A percentile compares a stretch with the other conserved stretches of the same genome.
These are phyloP conservation scores for Hermanozyma aechmeae DNA, from an alignment of 805 yeast genomes.

Conservation along the genomic window DNA sequence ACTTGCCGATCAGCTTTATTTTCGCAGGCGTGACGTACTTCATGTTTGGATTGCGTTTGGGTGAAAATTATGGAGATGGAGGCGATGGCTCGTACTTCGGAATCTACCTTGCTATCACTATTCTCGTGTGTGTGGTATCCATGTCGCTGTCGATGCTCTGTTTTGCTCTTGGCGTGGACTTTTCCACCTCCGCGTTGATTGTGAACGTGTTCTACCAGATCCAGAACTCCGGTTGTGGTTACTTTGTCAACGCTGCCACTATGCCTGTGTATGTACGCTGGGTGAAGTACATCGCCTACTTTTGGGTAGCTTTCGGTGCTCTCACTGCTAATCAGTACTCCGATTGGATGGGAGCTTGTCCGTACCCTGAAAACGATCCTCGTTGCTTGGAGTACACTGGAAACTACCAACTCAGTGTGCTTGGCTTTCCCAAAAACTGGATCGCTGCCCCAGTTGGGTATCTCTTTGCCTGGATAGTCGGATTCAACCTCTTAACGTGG, in stretches of 20 bases:
- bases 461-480: conserved; percentile 48
- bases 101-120: conserved; percentile 47
- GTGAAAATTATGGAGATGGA: conserved; percentile 3
- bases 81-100: conserved; percentile 34
- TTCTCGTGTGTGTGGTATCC: conserved; percentile 49
- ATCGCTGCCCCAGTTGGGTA: conserved; percentile 53
- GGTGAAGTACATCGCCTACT: conserved; percentile 67
- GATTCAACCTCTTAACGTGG: conserved; percentile 41
- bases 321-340: conserved; percentile 57
- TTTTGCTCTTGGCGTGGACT: conserved; percentile 52
- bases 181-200: conserved; percentile 51
- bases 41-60: conserved; percentile 60
- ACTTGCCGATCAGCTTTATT: conserved; percentile 49
- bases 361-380: conserved; percentile 26
- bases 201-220: conserved; percentile 58
- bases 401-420: conserved; percentile 36
- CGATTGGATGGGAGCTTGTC: conserved; percentile 51
- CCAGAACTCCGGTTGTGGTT: conserved; percentile 75
- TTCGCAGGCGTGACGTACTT: conserved; percentile 60
- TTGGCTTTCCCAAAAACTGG: conserved; percentile 65
- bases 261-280: conserved; percentile 84
- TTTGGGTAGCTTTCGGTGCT: conserved; percentile 75
- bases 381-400: conserved; percentile 43
- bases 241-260: conserved; percentile 59
- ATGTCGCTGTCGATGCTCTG: conserved; percentile 45